These are phyloP conservation scores for Malus hybrid DNA, from an alignment of 331 rosid species.

Conservation along the genomic window DNA sequence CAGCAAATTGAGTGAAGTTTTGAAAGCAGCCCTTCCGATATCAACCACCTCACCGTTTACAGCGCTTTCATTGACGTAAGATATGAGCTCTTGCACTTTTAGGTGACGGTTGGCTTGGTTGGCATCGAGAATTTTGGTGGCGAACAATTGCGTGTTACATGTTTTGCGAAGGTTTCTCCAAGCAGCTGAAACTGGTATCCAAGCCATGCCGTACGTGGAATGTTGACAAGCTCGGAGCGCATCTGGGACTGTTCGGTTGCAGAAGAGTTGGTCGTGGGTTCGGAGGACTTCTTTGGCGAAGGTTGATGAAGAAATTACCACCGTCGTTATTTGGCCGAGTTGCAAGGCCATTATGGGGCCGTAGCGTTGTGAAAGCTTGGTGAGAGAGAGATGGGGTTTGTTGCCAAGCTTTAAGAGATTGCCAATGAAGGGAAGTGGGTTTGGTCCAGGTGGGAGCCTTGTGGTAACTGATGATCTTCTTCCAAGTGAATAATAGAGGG, in stretches of 20 bases:
- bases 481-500: not conserved
- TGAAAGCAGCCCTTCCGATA: not conserved
- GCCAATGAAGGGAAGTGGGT: conserved; percentile 29
- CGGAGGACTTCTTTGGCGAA: conserved; percentile 30
- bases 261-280: conserved; percentile 32
- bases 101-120: not conserved
- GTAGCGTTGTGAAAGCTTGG: conserved; percentile 25
- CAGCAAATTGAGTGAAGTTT: not conserved
- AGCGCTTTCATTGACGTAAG: not conserved
- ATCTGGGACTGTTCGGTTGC: conserved; percentile 28
- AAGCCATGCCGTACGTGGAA: conserved; percentile 12
- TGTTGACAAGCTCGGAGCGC: conserved; percentile 14
- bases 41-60: not conserved
- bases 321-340: conserved; percentile 20
- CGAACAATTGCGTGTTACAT: conserved; percentile 25
- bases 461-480: not conserved
- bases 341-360: conserved; percentile 26
- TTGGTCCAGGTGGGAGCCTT: conserved; percentile 46
- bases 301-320: conserved; percentile 36
- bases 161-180: conserved; percentile 44
- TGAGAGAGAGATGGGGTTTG: conserved; percentile 38
- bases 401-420: conserved; percentile 27
- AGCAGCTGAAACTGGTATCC: conserved; percentile 20
- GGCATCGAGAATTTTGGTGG: conserved; percentile 25
- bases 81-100: not conserved